A percentile compares a stretch with the other conserved stretches of the same genome.
Conservation (phyloP, 306 rosid species). For the Cicer chorassanicum region DNA sequence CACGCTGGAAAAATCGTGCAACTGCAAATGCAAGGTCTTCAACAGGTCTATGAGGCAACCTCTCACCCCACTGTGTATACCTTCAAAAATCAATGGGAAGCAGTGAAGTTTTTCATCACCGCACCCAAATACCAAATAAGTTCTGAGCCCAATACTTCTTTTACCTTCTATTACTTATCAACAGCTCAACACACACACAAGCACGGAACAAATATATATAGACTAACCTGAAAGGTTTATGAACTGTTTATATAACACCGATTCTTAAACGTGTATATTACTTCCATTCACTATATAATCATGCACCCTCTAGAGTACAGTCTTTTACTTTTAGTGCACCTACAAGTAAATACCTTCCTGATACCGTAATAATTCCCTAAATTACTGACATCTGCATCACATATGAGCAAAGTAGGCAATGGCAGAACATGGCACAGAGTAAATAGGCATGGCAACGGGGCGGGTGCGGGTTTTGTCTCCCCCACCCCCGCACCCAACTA, state of each 20-base stretch:
- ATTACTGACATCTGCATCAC: conserved; percentile 29
- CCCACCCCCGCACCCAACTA: too few relatives aligned
- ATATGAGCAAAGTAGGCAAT: conserved; percentile 7
- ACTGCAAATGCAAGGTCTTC: conserved; percentile 98
- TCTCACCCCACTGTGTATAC: conserved; percentile 89
- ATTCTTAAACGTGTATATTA: conserved; percentile 32
- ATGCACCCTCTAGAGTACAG: background rate
- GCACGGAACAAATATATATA: conserved; percentile 26
- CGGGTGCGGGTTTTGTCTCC: too few relatives aligned
- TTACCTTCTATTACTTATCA: conserved; percentile 31
- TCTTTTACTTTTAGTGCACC: conserved; percentile 26
- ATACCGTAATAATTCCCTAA: conserved; percentile 34
- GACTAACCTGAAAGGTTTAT: conserved; percentile 21
- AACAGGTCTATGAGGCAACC: conserved; percentile 90
- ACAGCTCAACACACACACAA: conserved; percentile 24
- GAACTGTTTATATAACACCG: conserved; percentile 26
- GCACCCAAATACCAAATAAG: background rate
- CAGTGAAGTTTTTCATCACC: conserved; percentile 33
- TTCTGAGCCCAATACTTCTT: conserved; percentile 23
- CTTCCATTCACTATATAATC: conserved; percentile 16
- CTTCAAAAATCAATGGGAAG: conserved; percentile 55
- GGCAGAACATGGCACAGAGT: background rate
- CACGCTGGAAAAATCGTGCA: conserved; percentile 93
- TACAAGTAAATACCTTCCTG: conserved; percentile 29
- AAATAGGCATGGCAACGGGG: background rate